Percentiles rank a stretch among this genome's conserved stretches.
Evolutionary conservation across 2,329 filamentous ascomycete species (phyloP).

Genomic region (Xylaria sp.): DNA sequence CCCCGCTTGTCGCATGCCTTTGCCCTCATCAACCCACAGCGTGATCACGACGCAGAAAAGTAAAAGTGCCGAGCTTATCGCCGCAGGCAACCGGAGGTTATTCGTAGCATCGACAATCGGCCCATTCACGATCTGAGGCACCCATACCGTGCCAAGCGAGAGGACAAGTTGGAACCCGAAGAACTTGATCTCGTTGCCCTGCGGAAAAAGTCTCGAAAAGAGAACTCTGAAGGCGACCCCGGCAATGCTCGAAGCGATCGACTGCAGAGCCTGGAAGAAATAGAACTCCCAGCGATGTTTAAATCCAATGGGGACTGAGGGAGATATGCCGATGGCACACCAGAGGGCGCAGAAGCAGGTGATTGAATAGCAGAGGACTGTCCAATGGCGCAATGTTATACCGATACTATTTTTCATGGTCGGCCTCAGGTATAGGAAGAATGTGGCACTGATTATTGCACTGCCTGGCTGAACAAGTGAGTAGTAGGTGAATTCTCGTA

Average conservation of each 20-base stretch:
- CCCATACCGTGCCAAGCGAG: constrained; percentile 25
- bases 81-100: constrained; percentile 27
- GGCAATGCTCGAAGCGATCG: constrained; percentile 7
- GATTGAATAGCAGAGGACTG: constrained; percentile 16
- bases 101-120: constrained; percentile 26
- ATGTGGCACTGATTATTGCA: constrained; percentile 6
- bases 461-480: constrained; percentile 22
- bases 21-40: constrained; percentile 17
- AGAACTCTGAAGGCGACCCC: constrained; percentile 21
- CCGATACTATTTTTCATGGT: not conserved
- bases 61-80: constrained; percentile 20
- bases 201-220: constrained; percentile 24
- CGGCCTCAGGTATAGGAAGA: constrained; percentile 18
- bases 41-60: constrained; percentile 16
- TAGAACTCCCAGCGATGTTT: constrained; percentile 30
- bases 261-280: constrained; percentile 25
- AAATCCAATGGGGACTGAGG: constrained; percentile 16
- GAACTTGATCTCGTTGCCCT: constrained; percentile 23
- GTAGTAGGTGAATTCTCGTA: constrained; percentile 30
- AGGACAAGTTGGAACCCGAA: constrained; percentile 25
- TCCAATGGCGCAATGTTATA: constrained; percentile 22
- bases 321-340: constrained; percentile 23
- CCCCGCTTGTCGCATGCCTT: constrained; percentile 26
- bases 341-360: constrained; percentile 22
- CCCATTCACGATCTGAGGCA: constrained; percentile 29